Base-by-base conservation (phyloP, 176 grass and related monocot species). In the Oryza meridionalis region DNA sequence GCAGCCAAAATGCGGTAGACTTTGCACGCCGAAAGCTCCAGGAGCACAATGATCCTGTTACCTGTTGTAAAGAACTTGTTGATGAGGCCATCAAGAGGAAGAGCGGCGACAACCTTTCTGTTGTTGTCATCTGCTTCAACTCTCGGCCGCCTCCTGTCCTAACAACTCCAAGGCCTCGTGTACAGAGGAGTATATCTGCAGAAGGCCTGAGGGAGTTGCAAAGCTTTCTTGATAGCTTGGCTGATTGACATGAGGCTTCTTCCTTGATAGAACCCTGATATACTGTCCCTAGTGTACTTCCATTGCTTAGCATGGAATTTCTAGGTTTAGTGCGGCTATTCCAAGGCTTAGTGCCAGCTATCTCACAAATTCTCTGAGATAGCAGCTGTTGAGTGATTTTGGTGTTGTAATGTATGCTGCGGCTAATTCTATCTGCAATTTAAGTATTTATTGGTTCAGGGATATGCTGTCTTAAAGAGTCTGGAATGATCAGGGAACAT, bases 21-120 rank as follows among this genome's bases (percentile, higher is more conserved):
- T 98, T 96, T 88, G 93, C 93, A 7, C 91, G 96, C 13, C 84
- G 91, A 35, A 98, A 90, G 75, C 93, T 98, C 47, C 93, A 95
- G 67, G 96, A 89, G 69, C 87, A 98, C 75, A 96, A 96, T 50
- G 91, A 98, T 70, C 96, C 93, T 19, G 77, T 79, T 17, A 31
- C 79, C 32, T 98, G 93, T 77, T 92, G 93, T 88, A 98, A 88
- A 87, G 93, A 94, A 53, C 77, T 96, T 13, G 88, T 98, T 50
- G 88, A 90, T 3, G 96, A 98, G 85, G 96, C 96, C 22, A 90
- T 94, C 46, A 95, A 94, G 89, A 82, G 96, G 83, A 98, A 95
- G 77, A 96, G 96, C 9, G 26, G 83, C 0, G 96, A 95, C 67
- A 98, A 96, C 75, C 80, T 95, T 24, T 83, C 96, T 21, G 96